Evolutionary conservation across 257 asterid genomes (phyloP), one percentile per base, ranked within the genome.

Genomic region (Solanum lycopersicoides): DNA sequence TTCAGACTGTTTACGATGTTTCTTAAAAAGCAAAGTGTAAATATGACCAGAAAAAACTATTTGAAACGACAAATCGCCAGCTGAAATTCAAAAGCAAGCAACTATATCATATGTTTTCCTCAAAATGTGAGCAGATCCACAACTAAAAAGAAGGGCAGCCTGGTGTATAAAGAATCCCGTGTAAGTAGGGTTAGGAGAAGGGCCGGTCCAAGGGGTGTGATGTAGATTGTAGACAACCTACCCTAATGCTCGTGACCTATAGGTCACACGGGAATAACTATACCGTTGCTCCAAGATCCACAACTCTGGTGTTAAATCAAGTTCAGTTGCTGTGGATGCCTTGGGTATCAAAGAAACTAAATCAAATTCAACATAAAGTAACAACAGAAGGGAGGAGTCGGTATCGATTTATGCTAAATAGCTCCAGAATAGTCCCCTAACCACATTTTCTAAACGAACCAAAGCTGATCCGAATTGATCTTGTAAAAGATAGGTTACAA

Each of bases 141-240:
- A 53, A 16, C 60, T 53, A 53, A 0, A 53, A 15, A 53, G 60
- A 53, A 53, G 60, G 60, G 60, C 0, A 53, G 3, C 23, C 9
- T 16, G 60, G 1, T 53, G 60, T 53, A 53, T 23, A 53, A 53
- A 16, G 23, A 21, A 53, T 53, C 10, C 9, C 60, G 0, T 8
- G 60, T 53, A 15, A 53, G 60, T 0, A 53, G 0, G 60, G 60
- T 53, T 0, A 53, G 0, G 10, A 53, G 60, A 53, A 53, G 0
- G 60, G 60, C 23, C 10, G 9, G 23, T 28, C 30, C 30, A 28
- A 53, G 63, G 11, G n/a, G 11, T 53, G 63, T 53, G 63, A 53
- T 53, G n/a, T 53, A 53, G 63, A 53, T 18, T 53, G 63, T 18
- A 56, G n/a, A 56, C 65, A 56, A 18, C n/a, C 2, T 56, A 7